Evolutionary conservation across 2,329 filamentous ascomycete genomes (phyloP), one percentile per base, ranked within the genome.

Genomic region (Emergomyces pasteurianus): DNA sequence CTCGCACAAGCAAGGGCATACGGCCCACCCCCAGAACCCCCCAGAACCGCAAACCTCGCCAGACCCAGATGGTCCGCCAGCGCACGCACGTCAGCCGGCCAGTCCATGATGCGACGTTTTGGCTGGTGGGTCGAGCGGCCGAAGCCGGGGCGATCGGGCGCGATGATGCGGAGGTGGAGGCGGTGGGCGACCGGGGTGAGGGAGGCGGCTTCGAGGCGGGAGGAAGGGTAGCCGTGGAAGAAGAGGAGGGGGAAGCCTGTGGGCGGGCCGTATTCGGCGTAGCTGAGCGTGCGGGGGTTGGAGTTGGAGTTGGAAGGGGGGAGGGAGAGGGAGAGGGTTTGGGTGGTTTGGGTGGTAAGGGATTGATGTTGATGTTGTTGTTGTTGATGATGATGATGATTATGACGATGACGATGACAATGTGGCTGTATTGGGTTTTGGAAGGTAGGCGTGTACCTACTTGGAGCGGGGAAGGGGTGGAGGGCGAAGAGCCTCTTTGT

Each of bases 1-100:
- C 72, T 69, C 14, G 78, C 72, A 63, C 78, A 81, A 26, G 78
- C 79, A 12, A 81, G 66, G 1, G 74, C 73, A 64, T 78, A 81
- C 0, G 79, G 77, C 1, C 77, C 76, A 23, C 80, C 79, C 8
- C 78, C 79, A 0, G 75, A 79, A 4, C 73, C 67, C 1, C 78
- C 78, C 6, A 81, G 63, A 26, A 81, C 69, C 18, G 73, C 71
- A 66, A 78, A 81, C 5, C 69, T 63, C 5, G 68, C 60, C 18
- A 80, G 62, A 5, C 72, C 68, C 10, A 80, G 70, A 61, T 77
- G 71, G 1, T 73, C 63, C 6, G 73, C 72, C 7, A 81, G 71
- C 0, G 67, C 67, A 18, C 73, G 63, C 3, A 81, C 65, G 60
- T 81, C 78, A 16, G 70, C 61, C 2, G 78, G 73, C 70, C 73